Evolutionary conservation across 2,329 filamentous ascomycete genomes (phyloP).

Genomic region (Colletotrichum aenigma): DNA sequence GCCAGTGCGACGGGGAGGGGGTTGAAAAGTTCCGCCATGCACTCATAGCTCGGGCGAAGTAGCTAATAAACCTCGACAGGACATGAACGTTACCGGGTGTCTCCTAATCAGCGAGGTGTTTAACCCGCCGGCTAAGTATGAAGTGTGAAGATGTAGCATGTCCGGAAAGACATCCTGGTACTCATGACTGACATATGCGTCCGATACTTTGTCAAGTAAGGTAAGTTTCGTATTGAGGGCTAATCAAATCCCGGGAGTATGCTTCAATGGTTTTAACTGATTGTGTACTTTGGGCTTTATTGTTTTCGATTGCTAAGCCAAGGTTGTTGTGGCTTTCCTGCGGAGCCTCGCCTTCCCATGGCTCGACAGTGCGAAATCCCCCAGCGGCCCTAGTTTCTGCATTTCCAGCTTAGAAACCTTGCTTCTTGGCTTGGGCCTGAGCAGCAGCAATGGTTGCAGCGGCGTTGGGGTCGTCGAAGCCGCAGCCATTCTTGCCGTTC

Average conservation of each 20-base stretch:
- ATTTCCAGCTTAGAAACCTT: conserved; percentile 18
- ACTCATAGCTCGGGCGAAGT: not conserved
- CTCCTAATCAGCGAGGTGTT: not conserved
- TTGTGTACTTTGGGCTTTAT: not conserved
- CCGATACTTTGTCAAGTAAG: not conserved
- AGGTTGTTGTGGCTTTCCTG: not conserved
- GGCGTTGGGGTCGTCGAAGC: conserved; percentile 27
- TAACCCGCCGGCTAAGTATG: not conserved
- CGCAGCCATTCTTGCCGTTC: conserved; percentile 36
- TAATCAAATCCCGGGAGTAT: accelerated
- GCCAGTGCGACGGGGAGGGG: not conserved
- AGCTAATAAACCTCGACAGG: not conserved
- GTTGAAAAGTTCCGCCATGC: not conserved
- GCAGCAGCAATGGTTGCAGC: conserved; percentile 16
- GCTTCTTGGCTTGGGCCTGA: conserved; percentile 9
- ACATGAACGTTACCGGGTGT: not conserved
- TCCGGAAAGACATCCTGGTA: not conserved
- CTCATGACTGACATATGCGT: not conserved
- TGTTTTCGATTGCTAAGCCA: not conserved
- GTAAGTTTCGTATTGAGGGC: not conserved
- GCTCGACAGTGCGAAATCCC: not conserved
- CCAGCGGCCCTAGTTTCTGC: not conserved
- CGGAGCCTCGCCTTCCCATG: not conserved
- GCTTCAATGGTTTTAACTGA: not conserved
- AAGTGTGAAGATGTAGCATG: not conserved